A percentile compares a stretch with the other conserved stretches of the same genome.
Conservation (phyloP, 2,329 filamentous ascomycete genomes). For the Ciborinia camelliae region DNA sequence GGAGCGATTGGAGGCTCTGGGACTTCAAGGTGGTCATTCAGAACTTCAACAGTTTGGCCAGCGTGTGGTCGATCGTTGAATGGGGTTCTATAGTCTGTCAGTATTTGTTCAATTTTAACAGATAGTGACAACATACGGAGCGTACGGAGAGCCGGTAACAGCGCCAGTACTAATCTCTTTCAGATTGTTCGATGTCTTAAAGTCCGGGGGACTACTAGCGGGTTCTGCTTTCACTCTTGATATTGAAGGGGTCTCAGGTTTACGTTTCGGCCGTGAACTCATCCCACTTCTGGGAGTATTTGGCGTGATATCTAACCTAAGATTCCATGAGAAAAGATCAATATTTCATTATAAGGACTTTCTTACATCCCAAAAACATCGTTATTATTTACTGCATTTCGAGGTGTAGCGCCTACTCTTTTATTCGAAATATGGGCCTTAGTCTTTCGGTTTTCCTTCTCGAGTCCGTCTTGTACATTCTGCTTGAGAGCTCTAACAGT, state of each 20-base stretch:
- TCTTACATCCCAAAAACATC: slow-evolving; percentile 82
- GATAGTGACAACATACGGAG: slow-evolving; percentile 1
- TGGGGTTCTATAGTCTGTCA: slow-evolving; percentile 49
- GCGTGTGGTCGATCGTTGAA: slow-evolving; percentile 77
- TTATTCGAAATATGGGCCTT: slow-evolving; percentile 64
- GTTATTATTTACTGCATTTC: slow-evolving; percentile 50
- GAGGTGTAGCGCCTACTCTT: slow-evolving; percentile 59
- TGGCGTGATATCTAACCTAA: slow-evolving; percentile 64
- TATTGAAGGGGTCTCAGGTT: slow-evolving; percentile 47
- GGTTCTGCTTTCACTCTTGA: slow-evolving; percentile 46
- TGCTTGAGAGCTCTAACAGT: slow-evolving; percentile 78
- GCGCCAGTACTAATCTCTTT: background rate
- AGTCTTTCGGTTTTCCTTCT: slow-evolving; percentile 64
- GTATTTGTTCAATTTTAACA: slow-evolving; percentile 3
- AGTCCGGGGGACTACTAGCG: slow-evolving; percentile 45
- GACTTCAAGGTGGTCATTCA: slow-evolving; percentile 70
- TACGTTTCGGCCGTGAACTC: slow-evolving; percentile 31
- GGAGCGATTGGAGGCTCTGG: slow-evolving; percentile 69
- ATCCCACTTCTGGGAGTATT: slow-evolving; percentile 48
- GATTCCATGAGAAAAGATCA: slow-evolving; percentile 27
- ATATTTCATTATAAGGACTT: background rate
- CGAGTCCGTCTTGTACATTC: slow-evolving; percentile 78
- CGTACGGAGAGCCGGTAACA: background rate
- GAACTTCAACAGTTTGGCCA: slow-evolving; percentile 76
- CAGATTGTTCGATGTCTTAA: slow-evolving; percentile 40